Percentiles rank a stretch among this genome's conserved stretches.
Conservation (phyloP, 805 yeast species). For the Jamesozyma gamospora region DNA sequence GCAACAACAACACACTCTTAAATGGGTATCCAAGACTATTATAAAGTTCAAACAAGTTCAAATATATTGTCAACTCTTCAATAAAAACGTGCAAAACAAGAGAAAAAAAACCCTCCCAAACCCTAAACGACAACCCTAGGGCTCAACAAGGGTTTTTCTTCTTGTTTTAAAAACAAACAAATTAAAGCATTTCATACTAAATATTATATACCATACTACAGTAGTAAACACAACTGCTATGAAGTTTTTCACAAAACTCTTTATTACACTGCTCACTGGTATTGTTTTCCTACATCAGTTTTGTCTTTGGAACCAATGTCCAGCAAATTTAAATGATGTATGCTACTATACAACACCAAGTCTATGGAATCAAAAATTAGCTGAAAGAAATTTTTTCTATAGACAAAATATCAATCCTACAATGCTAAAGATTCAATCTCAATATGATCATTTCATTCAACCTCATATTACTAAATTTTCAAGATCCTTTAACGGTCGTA, state of each 20-base stretch:
- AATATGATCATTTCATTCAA: constrained; percentile 4
- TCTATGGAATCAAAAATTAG: constrained; percentile 11
- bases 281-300: constrained; percentile 13
- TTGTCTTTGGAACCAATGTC: constrained; percentile 14
- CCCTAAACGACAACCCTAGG: too few species aligned
- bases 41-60: too few species aligned
- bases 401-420: constrained; percentile 12
- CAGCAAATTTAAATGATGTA: constrained; percentile 8
- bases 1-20: too few species aligned
- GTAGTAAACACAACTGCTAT: too few species aligned
- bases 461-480: constrained; percentile 3
- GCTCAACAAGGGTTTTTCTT: too few species aligned
- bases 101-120: too few species aligned
- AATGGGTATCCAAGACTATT: too few species aligned
- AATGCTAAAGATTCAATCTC: not conserved
- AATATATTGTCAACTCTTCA: too few species aligned
- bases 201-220: too few species aligned
- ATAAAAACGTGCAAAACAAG: too few species aligned
- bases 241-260: constrained; percentile 11
- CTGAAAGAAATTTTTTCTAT: constrained; percentile 9
- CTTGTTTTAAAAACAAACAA: too few species aligned
- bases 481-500: not conserved
- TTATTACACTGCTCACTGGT: constrained; percentile 7
- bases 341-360: constrained; percentile 17
- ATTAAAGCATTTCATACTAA: too few species aligned